phyloP scores from a whole-genome alignment of 768 basidiomycete species.

The Polyporus arcularius region DNA sequence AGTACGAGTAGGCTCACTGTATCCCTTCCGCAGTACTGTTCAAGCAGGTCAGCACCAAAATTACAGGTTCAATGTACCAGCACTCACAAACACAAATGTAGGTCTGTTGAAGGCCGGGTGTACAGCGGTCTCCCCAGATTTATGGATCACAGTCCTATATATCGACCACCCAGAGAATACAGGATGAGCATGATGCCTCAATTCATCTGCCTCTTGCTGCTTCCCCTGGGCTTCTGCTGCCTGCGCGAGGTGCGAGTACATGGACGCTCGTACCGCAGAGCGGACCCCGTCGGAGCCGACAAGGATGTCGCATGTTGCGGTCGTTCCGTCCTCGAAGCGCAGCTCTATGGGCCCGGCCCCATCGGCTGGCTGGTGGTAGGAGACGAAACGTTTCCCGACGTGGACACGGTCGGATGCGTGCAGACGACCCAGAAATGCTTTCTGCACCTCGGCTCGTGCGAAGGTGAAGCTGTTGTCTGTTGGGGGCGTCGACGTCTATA shows the following conservation, averaged over 20 bases:
- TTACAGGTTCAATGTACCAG: not conserved
- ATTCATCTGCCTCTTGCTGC: not conserved
- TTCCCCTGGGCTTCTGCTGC: not conserved
- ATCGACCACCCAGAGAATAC: conserved; percentile 1
- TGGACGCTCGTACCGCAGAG: conserved; percentile 13
- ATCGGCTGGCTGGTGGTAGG: conserved; percentile 2
- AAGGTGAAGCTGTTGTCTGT: conserved; percentile 9
- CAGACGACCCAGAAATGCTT: conserved; percentile 17
- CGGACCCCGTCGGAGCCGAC: conserved; percentile 30
- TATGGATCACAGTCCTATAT: conserved; percentile 5
- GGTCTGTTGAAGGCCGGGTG: not conserved
- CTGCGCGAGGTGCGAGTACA: conserved; percentile 10
- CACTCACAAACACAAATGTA: not conserved
- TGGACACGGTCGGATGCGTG: conserved; percentile 10
- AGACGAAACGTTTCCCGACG: conserved; percentile 21
- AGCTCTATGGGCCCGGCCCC: conserved; percentile 14
- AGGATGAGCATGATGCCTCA: not conserved
- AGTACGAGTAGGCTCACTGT: not conserved
- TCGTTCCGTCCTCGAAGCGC: conserved; percentile 27
- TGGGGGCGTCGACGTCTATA: not conserved
- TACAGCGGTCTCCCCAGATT: not conserved
- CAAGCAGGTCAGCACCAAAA: not conserved
- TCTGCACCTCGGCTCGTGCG: conserved; percentile 21
- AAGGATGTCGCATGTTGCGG: conserved; percentile 28
- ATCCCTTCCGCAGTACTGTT: not conserved